These are phyloP conservation scores for Alternaria panax DNA, from an alignment of 2,329 filamentous ascomycete genomes.

Conservation along the genomic window DNA sequence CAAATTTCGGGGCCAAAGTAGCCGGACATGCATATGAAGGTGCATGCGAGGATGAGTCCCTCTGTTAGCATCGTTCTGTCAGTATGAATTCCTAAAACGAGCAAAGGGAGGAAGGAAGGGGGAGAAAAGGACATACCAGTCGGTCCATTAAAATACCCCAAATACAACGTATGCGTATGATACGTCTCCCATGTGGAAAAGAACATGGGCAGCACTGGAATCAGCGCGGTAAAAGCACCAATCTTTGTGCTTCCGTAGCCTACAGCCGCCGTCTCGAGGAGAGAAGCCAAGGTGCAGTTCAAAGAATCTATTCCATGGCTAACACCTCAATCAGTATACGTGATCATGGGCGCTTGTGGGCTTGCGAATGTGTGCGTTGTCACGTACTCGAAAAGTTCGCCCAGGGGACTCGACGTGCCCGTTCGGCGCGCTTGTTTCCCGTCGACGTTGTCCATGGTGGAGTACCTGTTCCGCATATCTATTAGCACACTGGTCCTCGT, in stretches of 20 bases:
- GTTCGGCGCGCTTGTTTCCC: slow-evolving; percentile 96
- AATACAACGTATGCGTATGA: slow-evolving; percentile 95
- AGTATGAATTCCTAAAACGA: slow-evolving; percentile 5
- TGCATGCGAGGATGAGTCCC: slow-evolving; percentile 86
- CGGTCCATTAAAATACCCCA: slow-evolving; percentile 95
- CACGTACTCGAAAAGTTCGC: slow-evolving; percentile 88
- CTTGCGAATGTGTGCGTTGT: slow-evolving; percentile 3
- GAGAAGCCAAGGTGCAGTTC: slow-evolving; percentile 92
- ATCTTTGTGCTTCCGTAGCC: slow-evolving; percentile 83
- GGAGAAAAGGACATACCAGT: slow-evolving; percentile 59
- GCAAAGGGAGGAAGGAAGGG: too few relatives aligned
- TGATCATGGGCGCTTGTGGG: slow-evolving; percentile 31
- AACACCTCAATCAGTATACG: slow-evolving; percentile 29
- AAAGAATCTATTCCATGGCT: slow-evolving; percentile 95
- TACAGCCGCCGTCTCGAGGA: slow-evolving; percentile 93
- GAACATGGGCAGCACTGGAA: slow-evolving; percentile 96
- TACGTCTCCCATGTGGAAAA: slow-evolving; percentile 99
- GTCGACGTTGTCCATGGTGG: slow-evolving; percentile 98
- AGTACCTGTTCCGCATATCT: slow-evolving; percentile 63
- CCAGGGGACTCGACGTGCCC: slow-evolving; percentile 90
- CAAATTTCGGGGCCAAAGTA: slow-evolving; percentile 89
- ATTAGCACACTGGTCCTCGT: slow-evolving; percentile 23
- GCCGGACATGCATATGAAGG: slow-evolving; percentile 85
- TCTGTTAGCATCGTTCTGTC: slow-evolving; percentile 57
- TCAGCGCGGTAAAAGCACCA: slow-evolving; percentile 88